Evolutionary conservation across 805 yeast species (phyloP), one percentile per base, ranked within the genome.

Genomic region (Maudiozyma barnettii): DNA sequence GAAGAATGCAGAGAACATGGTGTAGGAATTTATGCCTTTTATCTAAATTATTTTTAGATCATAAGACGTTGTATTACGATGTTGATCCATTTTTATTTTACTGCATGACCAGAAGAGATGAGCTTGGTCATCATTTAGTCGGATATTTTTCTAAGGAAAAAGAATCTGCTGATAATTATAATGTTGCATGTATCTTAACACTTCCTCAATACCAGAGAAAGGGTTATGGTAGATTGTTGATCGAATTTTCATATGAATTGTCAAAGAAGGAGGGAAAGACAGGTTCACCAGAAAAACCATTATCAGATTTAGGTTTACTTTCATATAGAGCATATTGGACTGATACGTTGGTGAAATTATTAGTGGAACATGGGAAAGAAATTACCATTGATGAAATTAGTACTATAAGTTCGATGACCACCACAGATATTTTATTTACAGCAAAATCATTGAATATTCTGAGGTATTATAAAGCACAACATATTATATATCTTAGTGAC

Each of bases 321-420:
- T 85, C 96, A 5, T 93, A 93, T 60, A 79, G 99, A 65, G 96
- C 97, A 0, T 93, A 77, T 62, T 93, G 99, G 99, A 81, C 97
- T 0, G 98, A 93, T 58, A 81, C 91, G 0, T 72, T 93, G 49
- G 81, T 89, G 12, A 80, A 79, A 45, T 62, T 88, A 26, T 69
- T 93, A 36, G 81, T 83, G 36, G 93, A 85, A 54, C 72, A 71
- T 47, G 71, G 75, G 30, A 67, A 72, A 14, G 88, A 83, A 50
- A 77, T 82, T 44, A 83, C 95, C 2, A 89, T 93, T 47, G 99
- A 93, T 58, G 98, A 91, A 55, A 84, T 93, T 16, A 83, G 96
- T 30, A 71, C 82, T 12, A 67, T 79, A 44, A 87, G 98, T 0
- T 78, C 97, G 13, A 91, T 93, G 96, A 93, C 99, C 10, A 89